These are phyloP conservation scores for Penicillium mononematosum DNA, from an alignment of 495 filamentous ascomycete species.

Conservation along the genomic window DNA sequence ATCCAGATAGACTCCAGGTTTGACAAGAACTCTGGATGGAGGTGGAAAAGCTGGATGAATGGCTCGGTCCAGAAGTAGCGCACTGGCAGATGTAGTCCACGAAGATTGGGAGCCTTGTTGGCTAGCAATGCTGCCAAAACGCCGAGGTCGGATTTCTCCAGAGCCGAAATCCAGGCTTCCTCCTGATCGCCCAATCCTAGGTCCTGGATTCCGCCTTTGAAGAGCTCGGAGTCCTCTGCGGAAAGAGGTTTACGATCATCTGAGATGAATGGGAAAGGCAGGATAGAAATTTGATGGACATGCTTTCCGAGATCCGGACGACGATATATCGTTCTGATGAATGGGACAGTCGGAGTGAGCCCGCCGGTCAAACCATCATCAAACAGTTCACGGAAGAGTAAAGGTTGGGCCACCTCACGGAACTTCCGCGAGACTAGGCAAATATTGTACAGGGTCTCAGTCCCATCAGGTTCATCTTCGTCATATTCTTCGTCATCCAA, in stretches of 20 bases:
- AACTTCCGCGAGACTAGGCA: slow-evolving; percentile 28
- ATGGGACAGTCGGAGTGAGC: slow-evolving; percentile 5
- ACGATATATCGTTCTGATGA: slow-evolving; percentile 19
- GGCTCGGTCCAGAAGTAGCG: slow-evolving; percentile 11
- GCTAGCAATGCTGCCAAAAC: slow-evolving; percentile 20
- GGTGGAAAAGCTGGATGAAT: slow-evolving; percentile 16
- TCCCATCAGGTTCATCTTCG: not conserved
- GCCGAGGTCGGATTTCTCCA: slow-evolving; percentile 13
- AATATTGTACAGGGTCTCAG: slow-evolving; percentile 11
- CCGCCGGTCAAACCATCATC: slow-evolving; percentile 10
- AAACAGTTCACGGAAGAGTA: slow-evolving; percentile 20
- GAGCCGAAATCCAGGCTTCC: not conserved
- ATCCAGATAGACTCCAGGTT: slow-evolving; percentile 20
- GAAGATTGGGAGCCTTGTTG: slow-evolving; percentile 28
- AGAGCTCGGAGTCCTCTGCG: not conserved
- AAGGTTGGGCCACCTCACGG: slow-evolving; percentile 26
- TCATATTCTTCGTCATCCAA: not conserved
- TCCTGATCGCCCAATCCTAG: not conserved
- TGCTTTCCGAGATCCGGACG: slow-evolving; percentile 23
- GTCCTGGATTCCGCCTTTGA: not conserved
- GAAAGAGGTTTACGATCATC: not conserved
- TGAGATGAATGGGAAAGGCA: not conserved
- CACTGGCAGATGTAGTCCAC: slow-evolving; percentile 16
- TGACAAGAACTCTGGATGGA: slow-evolving; percentile 20
- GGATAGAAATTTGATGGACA: slow-evolving; percentile 9